Base-by-base conservation (phyloP, 768 basidiomycete genomes). In the Punctularia strigosozonata region DNA sequence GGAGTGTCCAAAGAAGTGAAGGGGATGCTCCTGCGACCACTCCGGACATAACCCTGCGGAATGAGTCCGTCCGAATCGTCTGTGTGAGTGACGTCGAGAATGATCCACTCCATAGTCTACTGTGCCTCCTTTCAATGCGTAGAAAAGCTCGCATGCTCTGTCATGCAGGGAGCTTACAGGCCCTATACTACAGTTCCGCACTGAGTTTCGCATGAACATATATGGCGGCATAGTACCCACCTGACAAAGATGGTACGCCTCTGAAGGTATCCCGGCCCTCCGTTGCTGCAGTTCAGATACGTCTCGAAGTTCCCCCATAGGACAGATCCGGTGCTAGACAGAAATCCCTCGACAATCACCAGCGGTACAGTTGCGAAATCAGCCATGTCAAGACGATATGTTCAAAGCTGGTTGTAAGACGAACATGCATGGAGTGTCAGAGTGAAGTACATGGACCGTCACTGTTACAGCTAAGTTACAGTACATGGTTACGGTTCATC, bases 131-230 rank as follows among this genome's bases (percentile, higher is more conserved):
- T 54, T 43, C 8, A 74, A 44, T 5, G 59, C 52, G 45, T 68
- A 69, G 51, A 62, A 72, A 7, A 70, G 49, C 45, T 73, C 69
- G 48, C 71, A 72, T 12, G 70, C 71, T 30, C 71, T 48, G 45
- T 74, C 71, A 40, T 72, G 70, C 33, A 74, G 43, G 1, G 68
- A 71, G 49, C 70, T 70, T 25, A 69, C 67, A 20, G 69, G 66
- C 1, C 71, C 71, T 4, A 69, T 62, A 35, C 70, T 14, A 56
- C 43, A 3, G 43, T 44, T 19, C 19, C 24, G 20, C n/a, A 31
- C n/a, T 3, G 14, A n/a, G n/a, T 15, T 30, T 30, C 28, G 10
- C 15, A 10, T 10, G 28, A 30, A 10, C 28, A 30, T 15, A 30
- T 30, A 30, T 30, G 15, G 10, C 15, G 28, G 28, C 10, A 36